A percentile compares a stretch with the other conserved stretches of the same genome.
Evolutionary conservation across 2,329 filamentous ascomycete species (phyloP).

Genomic region (Cytospora piceicola): DNA sequence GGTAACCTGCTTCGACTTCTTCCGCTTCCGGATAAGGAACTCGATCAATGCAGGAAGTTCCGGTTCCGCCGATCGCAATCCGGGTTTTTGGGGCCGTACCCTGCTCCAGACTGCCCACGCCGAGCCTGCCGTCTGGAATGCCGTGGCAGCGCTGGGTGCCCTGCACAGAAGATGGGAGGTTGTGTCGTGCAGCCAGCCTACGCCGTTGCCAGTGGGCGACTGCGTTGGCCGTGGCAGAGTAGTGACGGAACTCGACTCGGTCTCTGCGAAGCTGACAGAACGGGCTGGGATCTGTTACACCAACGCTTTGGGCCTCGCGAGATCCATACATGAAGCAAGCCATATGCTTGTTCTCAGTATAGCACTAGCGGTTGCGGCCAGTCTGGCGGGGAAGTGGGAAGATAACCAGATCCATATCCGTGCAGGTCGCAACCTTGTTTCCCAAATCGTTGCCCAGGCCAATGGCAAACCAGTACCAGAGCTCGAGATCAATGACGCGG

Average conservation of each 20-base stretch:
- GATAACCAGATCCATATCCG: conserved; percentile 41
- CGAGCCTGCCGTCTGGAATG: conserved; percentile 44
- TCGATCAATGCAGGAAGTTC: conserved; percentile 32
- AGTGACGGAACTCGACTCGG: not conserved
- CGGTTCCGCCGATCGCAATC: not conserved
- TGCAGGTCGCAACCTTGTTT: conserved; percentile 38
- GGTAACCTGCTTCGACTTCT: conserved; percentile 41
- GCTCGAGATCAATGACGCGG: conserved; percentile 29
- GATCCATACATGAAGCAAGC: conserved; percentile 35
- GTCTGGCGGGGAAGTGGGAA: conserved; percentile 39
- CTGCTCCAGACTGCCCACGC: conserved; percentile 41
- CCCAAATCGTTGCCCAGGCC: conserved; percentile 14
- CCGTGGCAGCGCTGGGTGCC: conserved; percentile 42
- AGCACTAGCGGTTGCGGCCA: conserved; percentile 40
- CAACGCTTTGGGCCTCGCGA: conserved; percentile 37
- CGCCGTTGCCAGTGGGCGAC: not conserved
- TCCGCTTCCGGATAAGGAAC: conserved; percentile 39
- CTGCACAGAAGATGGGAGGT: conserved; percentile 39
- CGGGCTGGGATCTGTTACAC: conserved; percentile 38
- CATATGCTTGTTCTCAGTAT: conserved; percentile 40
- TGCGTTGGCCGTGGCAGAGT: not conserved
- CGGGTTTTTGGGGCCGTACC: conserved; percentile 39
- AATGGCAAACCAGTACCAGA: conserved; percentile 11
- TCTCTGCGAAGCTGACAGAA: conserved; percentile 31
- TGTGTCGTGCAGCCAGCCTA: not conserved